Base-by-base conservation (phyloP, 2,329 filamentous ascomycete species). In the Beauveria sp. region DNA sequence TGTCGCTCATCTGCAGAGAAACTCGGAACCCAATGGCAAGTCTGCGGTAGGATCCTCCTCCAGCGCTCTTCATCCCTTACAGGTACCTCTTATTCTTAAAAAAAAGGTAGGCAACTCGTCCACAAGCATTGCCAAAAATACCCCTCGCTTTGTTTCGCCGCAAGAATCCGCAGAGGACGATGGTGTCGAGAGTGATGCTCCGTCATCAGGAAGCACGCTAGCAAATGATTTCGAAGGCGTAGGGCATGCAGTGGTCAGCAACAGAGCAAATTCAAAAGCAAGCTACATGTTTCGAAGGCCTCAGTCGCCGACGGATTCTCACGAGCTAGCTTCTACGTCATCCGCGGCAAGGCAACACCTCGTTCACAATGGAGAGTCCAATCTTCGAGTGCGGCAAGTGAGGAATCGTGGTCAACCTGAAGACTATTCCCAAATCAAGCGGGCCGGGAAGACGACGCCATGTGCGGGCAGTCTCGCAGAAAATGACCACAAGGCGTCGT, bases 141-240 rank as follows among this genome's bases (percentile, higher is more conserved):
- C 82, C 9, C 83, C 84, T 59, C 80, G 83, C n/a, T 86, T 86
- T 65, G 78, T 80, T 8, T 82, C 81, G 18, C 83, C 83, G 2
- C 77, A 78, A 37, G 76, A 75, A 34, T 80, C 80, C 37, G 76
- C 76, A 55, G 76, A 77, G 54, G 77, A 79, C 62, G 72, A 72
- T 30, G 70, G 67, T 43, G 66, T 70, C 43, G 65, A 67, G 9
- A 63, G 46, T 43, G 26, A 34, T 18, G 43, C 44, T 18, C 37
- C 55, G 12, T 59, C 75, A 5, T 78, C 79, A 6, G 72, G 71
- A 24, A 79, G 75, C 65, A 75, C 76, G 37, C 68, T 69, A 2
- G 67, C 67, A 2, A 70, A 71, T 10, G 69, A 63, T 16, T 63
- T 69, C 26, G 74, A 73, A 34, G 26, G 30, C 30, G 14, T 24